Base-by-base conservation (phyloP, 805 yeast genomes). In the Saturnispora kantuleensis region DNA sequence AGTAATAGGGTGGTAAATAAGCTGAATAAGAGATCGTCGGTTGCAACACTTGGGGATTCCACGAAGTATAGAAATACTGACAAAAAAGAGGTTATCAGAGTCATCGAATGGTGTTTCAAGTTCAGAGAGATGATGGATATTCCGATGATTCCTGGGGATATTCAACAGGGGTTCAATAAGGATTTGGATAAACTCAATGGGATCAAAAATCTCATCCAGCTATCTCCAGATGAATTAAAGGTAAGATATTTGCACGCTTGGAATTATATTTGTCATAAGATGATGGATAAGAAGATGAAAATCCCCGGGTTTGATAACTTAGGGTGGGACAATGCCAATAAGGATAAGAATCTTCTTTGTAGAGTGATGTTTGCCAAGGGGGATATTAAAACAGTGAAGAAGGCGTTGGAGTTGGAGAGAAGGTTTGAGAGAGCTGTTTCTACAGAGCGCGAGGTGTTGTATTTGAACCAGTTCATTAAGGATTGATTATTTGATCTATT, bases 331-430 rank as follows among this genome's bases (percentile, higher is more conserved):
- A 71, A 73, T 16, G 65, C 73, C 10, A 62, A 65, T 11, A 52
- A 43, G 31, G 64, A 65, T 35, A 62, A 67, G 52, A 86, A 86
- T 52, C 71, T 87, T 10, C 69, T 89, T 6, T 62, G 90, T 48
- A 70, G 97, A 41, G 69, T 87, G 12, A 58, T 90, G 44, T 63
- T 88, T 21, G 69, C 88, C 12, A 58, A 55, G 33, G 56, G 33
- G 26, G 59, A 57, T 17, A 40, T 52, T 11, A 52, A 51, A n/a
- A 52, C 48, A 40, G 66, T 59, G 3, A 55, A 50, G 36, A 42
- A 39, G 3, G 40, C 48, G 3, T 41, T 62, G 3, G 64, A 62
- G 41, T 40, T 53, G 10, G 63, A 58, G 39, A 58, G 59, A 37
- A 48, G 66, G 17, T 61, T 52, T 41, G 51, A 53, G 37, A 49